Percentiles rank a stretch among this genome's conserved stretches.
Evolutionary conservation across 192 early-diverging fungal genomes (phyloP).

Genomic region (Phycomyces nitens): DNA sequence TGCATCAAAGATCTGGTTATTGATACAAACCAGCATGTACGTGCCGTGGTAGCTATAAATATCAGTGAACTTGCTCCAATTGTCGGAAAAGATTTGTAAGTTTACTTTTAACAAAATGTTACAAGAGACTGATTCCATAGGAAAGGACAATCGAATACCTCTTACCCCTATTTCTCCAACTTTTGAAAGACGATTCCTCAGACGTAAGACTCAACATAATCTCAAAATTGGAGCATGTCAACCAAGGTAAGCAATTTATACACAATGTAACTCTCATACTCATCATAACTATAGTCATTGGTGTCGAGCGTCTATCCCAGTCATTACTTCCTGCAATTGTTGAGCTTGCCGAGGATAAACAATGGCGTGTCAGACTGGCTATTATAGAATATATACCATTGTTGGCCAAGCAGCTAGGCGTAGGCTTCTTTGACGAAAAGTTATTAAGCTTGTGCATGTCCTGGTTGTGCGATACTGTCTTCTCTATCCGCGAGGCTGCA

Average conservation of each 20-base stretch:
- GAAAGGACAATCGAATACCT: slow-evolving; percentile 90
- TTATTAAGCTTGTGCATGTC: slow-evolving; percentile 92
- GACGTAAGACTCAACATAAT: slow-evolving; percentile 99
- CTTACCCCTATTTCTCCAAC: slow-evolving; percentile 90
- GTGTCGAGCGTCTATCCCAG: slow-evolving; percentile 95
- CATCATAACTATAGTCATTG: slow-evolving; percentile 61
- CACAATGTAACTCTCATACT: neutral
- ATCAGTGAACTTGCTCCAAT: slow-evolving; percentile 94
- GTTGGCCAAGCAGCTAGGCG: slow-evolving; percentile 91
- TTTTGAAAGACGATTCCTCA: slow-evolving; percentile 96
- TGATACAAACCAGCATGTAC: slow-evolving; percentile 95
- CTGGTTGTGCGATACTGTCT: slow-evolving; percentile 97
- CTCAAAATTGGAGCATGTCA: slow-evolving; percentile 94
- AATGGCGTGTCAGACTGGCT: slow-evolving; percentile 98
- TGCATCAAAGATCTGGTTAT: slow-evolving; percentile 93
- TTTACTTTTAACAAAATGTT: neutral
- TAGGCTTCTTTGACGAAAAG: slow-evolving; percentile 97
- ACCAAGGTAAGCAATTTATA: slow-evolving; percentile 56
- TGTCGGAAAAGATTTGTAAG: slow-evolving; percentile 87
- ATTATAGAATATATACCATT: slow-evolving; percentile 99
- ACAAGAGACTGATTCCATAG: neutral
- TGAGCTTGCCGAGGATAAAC: slow-evolving; percentile 99
- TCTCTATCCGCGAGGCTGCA: slow-evolving; percentile 96
- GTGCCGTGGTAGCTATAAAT: slow-evolving; percentile 92
- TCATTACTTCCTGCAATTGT: slow-evolving; percentile 96